Conservation (phyloP, 2,329 filamentous ascomycete species). For the Cercospora citrullina region DNA sequence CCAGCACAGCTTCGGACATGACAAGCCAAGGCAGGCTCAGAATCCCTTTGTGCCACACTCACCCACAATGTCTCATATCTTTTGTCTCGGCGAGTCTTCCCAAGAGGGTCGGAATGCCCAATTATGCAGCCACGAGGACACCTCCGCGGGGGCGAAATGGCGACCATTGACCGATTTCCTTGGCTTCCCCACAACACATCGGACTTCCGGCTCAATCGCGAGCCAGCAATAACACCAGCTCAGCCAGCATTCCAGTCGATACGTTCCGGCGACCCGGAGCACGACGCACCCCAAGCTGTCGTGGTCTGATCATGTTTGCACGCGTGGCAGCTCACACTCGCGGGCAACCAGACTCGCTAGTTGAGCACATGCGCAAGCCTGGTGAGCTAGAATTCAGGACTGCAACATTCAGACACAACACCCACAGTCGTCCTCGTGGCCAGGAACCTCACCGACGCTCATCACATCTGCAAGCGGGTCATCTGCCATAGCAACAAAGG, state of each 20-base stretch:
- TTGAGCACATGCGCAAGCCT: not conserved
- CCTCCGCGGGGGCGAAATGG: not conserved
- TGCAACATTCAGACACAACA: not conserved
- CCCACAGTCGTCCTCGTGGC: not conserved
- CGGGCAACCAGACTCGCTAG: not conserved
- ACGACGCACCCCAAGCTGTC: not conserved
- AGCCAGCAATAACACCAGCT: not conserved
- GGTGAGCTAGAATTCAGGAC: not conserved
- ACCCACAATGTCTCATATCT: not conserved
- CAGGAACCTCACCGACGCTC: not conserved
- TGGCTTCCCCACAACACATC: not conserved
- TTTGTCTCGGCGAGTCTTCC: not conserved
- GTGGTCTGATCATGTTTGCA: not conserved
- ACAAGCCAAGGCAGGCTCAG: not conserved
- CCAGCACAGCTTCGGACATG: not conserved
- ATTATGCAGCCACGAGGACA: not conserved
- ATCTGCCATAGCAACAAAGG: conserved; percentile 16
- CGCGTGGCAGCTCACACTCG: not conserved
- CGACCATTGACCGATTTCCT: not conserved
- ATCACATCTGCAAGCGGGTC: conserved; percentile 2
- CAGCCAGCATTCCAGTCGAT: conserved; percentile 1
- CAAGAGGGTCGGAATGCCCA: not conserved
- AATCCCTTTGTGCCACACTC: not conserved
- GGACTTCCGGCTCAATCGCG: not conserved
- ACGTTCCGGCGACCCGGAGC: not conserved